Conservation (phyloP, 1,284 basidiomycete genomes). For the Ceratobasidium sp. region DNA sequence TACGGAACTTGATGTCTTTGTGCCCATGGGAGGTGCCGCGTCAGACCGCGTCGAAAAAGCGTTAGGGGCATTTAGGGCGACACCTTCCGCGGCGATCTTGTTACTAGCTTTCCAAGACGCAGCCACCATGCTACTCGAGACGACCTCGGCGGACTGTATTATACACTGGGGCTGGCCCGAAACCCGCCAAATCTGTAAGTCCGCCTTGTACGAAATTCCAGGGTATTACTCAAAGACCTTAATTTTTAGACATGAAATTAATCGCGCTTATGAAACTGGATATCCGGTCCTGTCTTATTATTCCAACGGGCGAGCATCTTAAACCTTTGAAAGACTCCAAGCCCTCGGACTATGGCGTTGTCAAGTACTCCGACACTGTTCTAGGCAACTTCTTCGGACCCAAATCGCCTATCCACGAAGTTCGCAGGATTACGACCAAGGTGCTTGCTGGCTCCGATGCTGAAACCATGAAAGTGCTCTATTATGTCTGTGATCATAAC, state of each 20-base stretch:
- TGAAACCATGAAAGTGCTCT: conserved; percentile 5
- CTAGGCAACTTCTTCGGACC: conserved; percentile 15
- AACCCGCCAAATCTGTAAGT: conserved; percentile 1
- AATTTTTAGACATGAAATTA: background rate
- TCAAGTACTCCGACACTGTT: background rate
- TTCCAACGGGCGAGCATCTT: background rate
- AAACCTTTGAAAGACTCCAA: background rate
- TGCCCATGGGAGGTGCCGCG: background rate
- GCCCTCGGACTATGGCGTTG: background rate
- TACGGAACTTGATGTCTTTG: conserved; percentile 2
- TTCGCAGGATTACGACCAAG: background rate
- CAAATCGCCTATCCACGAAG: background rate
- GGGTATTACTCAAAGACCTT: background rate
- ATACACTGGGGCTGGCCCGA: conserved; percentile 26
- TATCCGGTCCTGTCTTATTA: background rate
- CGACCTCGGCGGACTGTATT: background rate
- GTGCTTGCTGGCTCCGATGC: background rate
- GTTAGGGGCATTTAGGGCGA: background rate
- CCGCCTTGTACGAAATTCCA: background rate
- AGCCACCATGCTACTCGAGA: background rate
- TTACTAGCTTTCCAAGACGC: background rate
- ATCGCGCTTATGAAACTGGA: background rate
- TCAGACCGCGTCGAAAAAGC: background rate
- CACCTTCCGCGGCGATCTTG: background rate
- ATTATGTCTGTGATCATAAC: too few species aligned